phyloP scores from a whole-genome alignment of 495 filamentous ascomycete species.

The Penicillium coprophilum region DNA sequence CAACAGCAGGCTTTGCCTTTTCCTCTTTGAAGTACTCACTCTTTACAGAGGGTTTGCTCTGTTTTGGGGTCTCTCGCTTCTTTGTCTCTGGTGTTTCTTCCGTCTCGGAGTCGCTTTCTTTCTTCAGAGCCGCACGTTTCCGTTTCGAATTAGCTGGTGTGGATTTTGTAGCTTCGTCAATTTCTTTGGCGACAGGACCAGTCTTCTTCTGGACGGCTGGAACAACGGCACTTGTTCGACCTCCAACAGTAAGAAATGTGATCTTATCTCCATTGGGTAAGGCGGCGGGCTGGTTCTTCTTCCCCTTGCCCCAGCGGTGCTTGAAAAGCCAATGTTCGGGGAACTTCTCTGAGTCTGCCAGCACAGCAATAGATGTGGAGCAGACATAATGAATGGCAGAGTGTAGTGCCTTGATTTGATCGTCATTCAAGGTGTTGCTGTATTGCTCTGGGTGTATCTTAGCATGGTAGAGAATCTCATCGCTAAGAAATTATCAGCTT shows the following conservation, averaged over 20 bases:
- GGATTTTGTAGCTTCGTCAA: constrained; percentile 26
- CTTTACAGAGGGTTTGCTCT: constrained; percentile 27
- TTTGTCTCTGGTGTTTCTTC: constrained; percentile 26
- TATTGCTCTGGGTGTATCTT: constrained; percentile 90
- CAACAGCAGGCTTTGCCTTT: constrained; percentile 9
- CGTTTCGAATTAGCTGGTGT: constrained; percentile 32
- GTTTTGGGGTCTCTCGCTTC: constrained; percentile 23
- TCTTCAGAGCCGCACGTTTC: constrained; percentile 36
- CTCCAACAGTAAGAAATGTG: constrained; percentile 79
- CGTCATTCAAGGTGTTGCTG: constrained; percentile 73
- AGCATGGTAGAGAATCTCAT: constrained; percentile 87
- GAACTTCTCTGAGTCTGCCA: constrained; percentile 80
- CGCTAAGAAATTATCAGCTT: constrained; percentile 43
- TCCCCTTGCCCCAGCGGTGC: constrained; percentile 87
- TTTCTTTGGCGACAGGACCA: constrained; percentile 43
- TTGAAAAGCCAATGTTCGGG: constrained; percentile 91
- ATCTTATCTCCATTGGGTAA: constrained; percentile 85
- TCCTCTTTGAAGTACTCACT: constrained; percentile 27
- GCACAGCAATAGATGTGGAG: constrained; percentile 69
- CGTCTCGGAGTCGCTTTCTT: constrained; percentile 32
- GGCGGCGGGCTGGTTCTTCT: constrained; percentile 63
- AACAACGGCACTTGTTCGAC: constrained; percentile 83
- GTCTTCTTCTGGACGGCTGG: constrained; percentile 85
- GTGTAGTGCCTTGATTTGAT: constrained; percentile 70
- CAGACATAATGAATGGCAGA: constrained; percentile 76